These are phyloP conservation scores for Tuctoria greenei DNA, from an alignment of 176 grass and related monocot genomes.

Conservation along the genomic window DNA sequence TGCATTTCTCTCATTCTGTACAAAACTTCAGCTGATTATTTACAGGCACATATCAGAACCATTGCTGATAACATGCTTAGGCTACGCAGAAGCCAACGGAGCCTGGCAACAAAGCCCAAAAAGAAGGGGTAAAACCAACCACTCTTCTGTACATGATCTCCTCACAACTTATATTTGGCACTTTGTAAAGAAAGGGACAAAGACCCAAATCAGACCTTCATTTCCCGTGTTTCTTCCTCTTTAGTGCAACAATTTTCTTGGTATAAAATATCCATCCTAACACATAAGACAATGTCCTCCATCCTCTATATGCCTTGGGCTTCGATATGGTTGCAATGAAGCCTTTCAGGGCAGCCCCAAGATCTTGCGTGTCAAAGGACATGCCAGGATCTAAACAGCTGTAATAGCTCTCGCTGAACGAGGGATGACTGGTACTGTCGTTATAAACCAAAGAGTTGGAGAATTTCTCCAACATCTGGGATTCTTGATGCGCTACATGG, in stretches of 20 bases:
- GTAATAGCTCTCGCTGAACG: slow-evolving; percentile 38
- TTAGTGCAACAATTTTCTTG: slow-evolving; percentile 64
- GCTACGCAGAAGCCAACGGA: slow-evolving; percentile 2
- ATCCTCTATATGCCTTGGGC: slow-evolving; percentile 65
- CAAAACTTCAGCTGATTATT: slow-evolving; percentile 39
- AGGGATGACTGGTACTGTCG: slow-evolving; percentile 43
- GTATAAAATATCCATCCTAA: slow-evolving; percentile 75
- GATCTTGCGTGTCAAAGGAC: slow-evolving; percentile 62
- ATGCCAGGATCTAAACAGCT: slow-evolving; percentile 47
- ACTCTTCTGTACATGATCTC: slow-evolving; percentile 35
- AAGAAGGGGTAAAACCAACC: background rate
- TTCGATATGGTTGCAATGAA: slow-evolving; percentile 57
- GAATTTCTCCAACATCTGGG: slow-evolving; percentile 45
- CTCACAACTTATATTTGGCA: slow-evolving; percentile 3
- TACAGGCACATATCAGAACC: slow-evolving; percentile 16
- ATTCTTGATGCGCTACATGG: slow-evolving; percentile 17
- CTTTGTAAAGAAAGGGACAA: background rate
- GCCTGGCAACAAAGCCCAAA: slow-evolving; percentile 6
- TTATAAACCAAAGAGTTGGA: slow-evolving; percentile 57
- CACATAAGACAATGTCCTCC: slow-evolving; percentile 75
- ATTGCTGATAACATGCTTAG: slow-evolving; percentile 8
- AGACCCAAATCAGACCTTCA: slow-evolving; percentile 28
- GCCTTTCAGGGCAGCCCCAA: slow-evolving; percentile 56
- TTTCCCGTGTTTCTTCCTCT: slow-evolving; percentile 50
- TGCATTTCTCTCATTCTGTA: background rate